A percentile compares a stretch with the other conserved stretches of the same genome.
Conservation (phyloP, 495 filamentous ascomycete species). For the Xylaria flabelliformis region DNA sequence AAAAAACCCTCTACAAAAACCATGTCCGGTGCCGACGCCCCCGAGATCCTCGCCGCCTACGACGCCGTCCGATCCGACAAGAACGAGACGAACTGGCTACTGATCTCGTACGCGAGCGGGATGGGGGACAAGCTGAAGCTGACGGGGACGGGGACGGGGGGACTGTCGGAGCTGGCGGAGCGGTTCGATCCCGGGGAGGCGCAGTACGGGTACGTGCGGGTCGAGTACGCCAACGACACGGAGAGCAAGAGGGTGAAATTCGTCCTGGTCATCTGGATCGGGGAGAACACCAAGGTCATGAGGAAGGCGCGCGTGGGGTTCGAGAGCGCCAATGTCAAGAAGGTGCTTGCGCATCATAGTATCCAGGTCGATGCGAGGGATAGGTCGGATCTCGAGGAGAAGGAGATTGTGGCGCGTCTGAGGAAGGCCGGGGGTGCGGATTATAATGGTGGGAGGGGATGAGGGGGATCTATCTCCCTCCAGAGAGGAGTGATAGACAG, state of each 20-base stretch:
- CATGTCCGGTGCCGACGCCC: slow-evolving; percentile 55
- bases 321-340: slow-evolving; percentile 63
- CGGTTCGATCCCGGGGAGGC: slow-evolving; percentile 57
- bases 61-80: slow-evolving; percentile 62
- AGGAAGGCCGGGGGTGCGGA: slow-evolving; percentile 64
- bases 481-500: not conserved
- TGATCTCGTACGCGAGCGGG: slow-evolving; percentile 58
- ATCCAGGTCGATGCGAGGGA: slow-evolving; percentile 61
- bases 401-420: slow-evolving; percentile 56
- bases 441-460: slow-evolving; percentile 65
- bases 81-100: slow-evolving; percentile 61
- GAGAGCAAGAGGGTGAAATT: slow-evolving; percentile 67
- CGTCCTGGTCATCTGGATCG: slow-evolving; percentile 63
- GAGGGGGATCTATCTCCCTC: too few relatives aligned
- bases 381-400: slow-evolving; percentile 58
- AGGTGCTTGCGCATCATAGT: slow-evolving; percentile 59
- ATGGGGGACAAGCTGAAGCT: slow-evolving; percentile 56
- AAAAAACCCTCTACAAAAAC: not conserved
- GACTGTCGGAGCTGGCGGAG: slow-evolving; percentile 53
- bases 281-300: slow-evolving; percentile 62
- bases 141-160: slow-evolving; percentile 55
- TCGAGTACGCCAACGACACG: slow-evolving; percentile 66
- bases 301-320: slow-evolving; percentile 63
- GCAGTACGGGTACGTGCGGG: slow-evolving; percentile 62
- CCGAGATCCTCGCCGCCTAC: slow-evolving; percentile 56